phyloP scores from a whole-genome alignment of 805 yeast species.

The Phaffomyces opuntiae region DNA sequence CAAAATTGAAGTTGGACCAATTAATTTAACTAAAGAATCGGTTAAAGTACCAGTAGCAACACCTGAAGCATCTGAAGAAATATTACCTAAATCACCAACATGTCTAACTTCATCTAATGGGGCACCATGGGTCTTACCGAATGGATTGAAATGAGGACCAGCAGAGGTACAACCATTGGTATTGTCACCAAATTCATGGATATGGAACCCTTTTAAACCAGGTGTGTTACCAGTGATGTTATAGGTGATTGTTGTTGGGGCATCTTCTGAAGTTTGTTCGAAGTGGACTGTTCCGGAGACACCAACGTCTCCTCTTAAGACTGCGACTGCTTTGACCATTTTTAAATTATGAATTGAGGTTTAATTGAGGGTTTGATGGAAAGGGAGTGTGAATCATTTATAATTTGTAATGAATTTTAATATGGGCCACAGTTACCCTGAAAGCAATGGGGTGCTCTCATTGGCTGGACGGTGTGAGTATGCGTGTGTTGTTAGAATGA shows the following conservation, averaged over 20 bases:
- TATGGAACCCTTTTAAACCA: constrained; percentile 94
- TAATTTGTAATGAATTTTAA: background rate
- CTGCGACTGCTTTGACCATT: constrained; percentile 58
- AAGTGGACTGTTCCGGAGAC: constrained; percentile 84
- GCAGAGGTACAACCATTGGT: constrained; percentile 99
- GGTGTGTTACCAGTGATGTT: constrained; percentile 84
- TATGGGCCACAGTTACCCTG: no score
- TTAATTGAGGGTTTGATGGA: background rate
- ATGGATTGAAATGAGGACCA: constrained; percentile 96
- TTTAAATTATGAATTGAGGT: no score
- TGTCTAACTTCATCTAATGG: constrained; percentile 78
- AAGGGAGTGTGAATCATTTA: background rate
- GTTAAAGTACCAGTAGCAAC: constrained; percentile 84
- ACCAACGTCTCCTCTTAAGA: constrained; percentile 89
- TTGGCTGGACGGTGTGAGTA: no score
- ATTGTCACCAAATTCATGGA: constrained; percentile 97
- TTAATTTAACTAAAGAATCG: constrained; percentile 69
- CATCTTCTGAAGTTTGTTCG: constrained; percentile 73
- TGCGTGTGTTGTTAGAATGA: no score
- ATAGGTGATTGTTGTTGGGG: constrained; percentile 81
- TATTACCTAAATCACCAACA: constrained; percentile 96
- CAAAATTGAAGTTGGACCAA: constrained; percentile 81
- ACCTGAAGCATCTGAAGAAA: constrained; percentile 81
- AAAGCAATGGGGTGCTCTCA: no score
- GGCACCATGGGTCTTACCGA: constrained; percentile 83